Conservation (phyloP, 2,329 filamentous ascomycete species). For the Sporothrix sp. region DNA sequence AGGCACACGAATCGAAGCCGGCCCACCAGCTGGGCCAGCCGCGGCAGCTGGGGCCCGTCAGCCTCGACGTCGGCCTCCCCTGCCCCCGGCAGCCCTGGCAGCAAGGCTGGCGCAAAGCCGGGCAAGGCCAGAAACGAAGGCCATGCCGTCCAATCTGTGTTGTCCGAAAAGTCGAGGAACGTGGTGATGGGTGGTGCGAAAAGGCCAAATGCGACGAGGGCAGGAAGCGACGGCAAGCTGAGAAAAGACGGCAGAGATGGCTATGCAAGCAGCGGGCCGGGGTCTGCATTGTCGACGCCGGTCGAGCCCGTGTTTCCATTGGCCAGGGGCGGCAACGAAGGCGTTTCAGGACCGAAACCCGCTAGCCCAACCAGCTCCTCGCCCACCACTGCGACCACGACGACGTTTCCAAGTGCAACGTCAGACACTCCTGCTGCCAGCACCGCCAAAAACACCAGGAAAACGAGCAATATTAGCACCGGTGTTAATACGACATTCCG, state of each 20-base stretch:
- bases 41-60: slow-evolving; percentile 15
- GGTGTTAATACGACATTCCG: slow-evolving; percentile 28
- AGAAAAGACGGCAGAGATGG: slow-evolving; percentile 23
- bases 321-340: slow-evolving; percentile 27
- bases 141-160: not conserved
- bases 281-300: slow-evolving; percentile 28
- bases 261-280: slow-evolving; percentile 21
- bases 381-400: slow-evolving; percentile 24
- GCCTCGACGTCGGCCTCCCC: not conserved
- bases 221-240: slow-evolving; percentile 12
- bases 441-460: slow-evolving; percentile 1
- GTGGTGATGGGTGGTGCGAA: slow-evolving; percentile 15
- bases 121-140: not conserved
- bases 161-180: slow-evolving; percentile 9
- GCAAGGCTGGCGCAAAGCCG: not conserved
- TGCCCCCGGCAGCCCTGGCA: slow-evolving; percentile 8
- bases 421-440: slow-evolving; percentile 21
- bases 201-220: slow-evolving; percentile 11
- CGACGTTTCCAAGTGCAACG: slow-evolving; percentile 28
- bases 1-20: not conserved
- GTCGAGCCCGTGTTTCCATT: slow-evolving; percentile 27
- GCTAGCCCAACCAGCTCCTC: slow-evolving; percentile 19
- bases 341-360: slow-evolving; percentile 39
- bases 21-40: slow-evolving; percentile 10
- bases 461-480: slow-evolving; percentile 15